Evolutionary conservation across 2,329 filamentous ascomycete genomes (phyloP), one percentile per base, ranked within the genome.

Genomic region (Rachicladosporium sp.): DNA sequence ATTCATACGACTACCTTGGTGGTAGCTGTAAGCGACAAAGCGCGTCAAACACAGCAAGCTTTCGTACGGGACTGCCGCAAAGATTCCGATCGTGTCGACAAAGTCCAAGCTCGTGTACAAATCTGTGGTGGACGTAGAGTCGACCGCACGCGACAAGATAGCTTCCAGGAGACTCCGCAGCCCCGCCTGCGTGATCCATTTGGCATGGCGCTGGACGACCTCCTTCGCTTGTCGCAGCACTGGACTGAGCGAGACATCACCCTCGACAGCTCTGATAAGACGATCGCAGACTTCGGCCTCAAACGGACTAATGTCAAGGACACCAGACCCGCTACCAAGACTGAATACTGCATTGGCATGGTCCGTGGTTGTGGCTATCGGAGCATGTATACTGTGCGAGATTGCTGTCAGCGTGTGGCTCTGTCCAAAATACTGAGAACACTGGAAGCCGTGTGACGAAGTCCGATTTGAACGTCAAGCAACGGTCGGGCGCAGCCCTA

Each of bases 1-100:
- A 36, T 57, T 47, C 15, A 51, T 50, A 6, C 55, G 38, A 33
- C 46, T 53, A 30, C 52, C 53, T 40, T 53, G 49, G 37, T 57
- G 54, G 44, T 56, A 57, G 19, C 52, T 42, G 39, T 50, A 51
- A 4, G 53, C 43, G 21, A 57, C 47, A 47, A 57, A 57, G 10
- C 49, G 47, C 3, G 48, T 45, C 10, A 46, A 43, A 2, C 45
- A 41, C 7, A 43, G 42, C 9, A 58, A 36, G 11, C 41, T 42
- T 29, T 37, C 36, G 4, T 42, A 36, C 9, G 53, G 52, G 9
- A 58, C 42, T 4, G 47, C 37, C 6, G 52, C 50, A 33, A 56
- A 57, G 3, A 48, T 56, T 5, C 36, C 47, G n/a, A 57, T 38
- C 1, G 49, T 53, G 30, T 56, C 52, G 40, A 57, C 48, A 21